Conservation (phyloP, 192 early-diverging fungal species). For the Geranomyces variabilis region DNA sequence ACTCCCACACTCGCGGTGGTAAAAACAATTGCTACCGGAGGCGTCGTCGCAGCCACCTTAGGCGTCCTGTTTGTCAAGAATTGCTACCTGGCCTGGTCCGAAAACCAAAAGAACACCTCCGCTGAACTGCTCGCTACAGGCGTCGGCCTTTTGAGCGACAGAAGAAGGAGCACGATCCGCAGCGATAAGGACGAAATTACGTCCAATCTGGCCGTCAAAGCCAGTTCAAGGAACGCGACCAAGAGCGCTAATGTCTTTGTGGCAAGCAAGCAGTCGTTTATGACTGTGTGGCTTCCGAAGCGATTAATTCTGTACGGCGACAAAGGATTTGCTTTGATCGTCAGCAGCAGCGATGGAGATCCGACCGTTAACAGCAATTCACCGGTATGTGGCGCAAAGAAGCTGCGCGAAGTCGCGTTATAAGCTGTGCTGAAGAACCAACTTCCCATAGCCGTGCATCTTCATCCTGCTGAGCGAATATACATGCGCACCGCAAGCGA, state of each 20-base stretch:
- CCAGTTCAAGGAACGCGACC: not conserved
- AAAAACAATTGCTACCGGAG: conserved; percentile 19
- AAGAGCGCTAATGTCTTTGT: not conserved
- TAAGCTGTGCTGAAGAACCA: too few relatives aligned
- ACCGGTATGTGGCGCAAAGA: not conserved
- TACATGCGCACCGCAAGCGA: too few relatives aligned
- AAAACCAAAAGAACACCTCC: not conserved
- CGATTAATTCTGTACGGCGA: not conserved
- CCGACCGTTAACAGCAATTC: not conserved
- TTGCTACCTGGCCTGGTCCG: conserved; percentile 5
- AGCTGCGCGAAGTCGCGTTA: too few relatives aligned
- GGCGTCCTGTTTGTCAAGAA: conserved; percentile 25
- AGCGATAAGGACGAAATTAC: not conserved
- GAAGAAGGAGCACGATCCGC: not conserved
- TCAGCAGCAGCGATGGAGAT: conserved; percentile 6
- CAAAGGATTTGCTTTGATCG: conserved; percentile 8
- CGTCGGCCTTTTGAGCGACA: not conserved
- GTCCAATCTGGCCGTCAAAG: not conserved
- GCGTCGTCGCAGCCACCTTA: not conserved
- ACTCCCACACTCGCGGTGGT: not conserved
- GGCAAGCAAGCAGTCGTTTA: not conserved
- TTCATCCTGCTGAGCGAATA: too few relatives aligned
- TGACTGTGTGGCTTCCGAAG: not conserved
- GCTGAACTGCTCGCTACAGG: not conserved
- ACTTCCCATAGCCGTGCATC: too few relatives aligned